Conservation (phyloP, 129 eudicot genomes). For the Flaveria trinervia region DNA sequence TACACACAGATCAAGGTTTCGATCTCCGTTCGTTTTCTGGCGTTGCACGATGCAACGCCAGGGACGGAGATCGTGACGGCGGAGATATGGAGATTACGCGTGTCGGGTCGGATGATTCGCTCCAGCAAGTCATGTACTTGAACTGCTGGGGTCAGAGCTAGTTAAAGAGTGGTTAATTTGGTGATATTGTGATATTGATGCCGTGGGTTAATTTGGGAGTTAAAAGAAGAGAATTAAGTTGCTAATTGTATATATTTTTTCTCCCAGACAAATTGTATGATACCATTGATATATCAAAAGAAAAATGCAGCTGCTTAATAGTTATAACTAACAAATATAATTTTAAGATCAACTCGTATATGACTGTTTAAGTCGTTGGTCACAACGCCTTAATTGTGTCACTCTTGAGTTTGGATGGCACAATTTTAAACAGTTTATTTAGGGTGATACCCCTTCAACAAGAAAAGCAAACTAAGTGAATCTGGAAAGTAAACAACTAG, state of each 20-base stretch:
- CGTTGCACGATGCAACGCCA: neutral
- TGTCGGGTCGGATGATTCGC: constrained; percentile 45
- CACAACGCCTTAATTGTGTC: no score
- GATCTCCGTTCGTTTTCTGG: neutral
- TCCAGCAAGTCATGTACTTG: constrained; percentile 51
- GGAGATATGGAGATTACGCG: neutral
- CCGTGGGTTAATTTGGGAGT: neutral
- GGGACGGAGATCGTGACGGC: neutral
- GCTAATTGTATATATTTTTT: neutral
- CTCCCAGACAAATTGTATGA: neutral
- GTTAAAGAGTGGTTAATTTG: constrained; percentile 6
- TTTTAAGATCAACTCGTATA: no score
- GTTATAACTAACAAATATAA: no score
- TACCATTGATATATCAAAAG: no score
- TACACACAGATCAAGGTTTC: constrained; percentile 47
- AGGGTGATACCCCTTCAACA: no score
- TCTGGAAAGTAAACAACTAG: no score
- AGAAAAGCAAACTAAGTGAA: no score
- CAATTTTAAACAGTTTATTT: no score
- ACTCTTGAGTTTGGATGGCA: no score
- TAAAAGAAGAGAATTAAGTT: neutral
- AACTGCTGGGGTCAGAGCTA: constrained; percentile 59
- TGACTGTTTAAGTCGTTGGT: no score
- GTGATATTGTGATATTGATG: neutral
- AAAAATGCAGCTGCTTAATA: no score